Evolutionary conservation across 495 filamentous ascomycete genomes (phyloP), one percentile per base, ranked within the genome.

Genomic region (Pseudomonodictys pantanalensis): DNA sequence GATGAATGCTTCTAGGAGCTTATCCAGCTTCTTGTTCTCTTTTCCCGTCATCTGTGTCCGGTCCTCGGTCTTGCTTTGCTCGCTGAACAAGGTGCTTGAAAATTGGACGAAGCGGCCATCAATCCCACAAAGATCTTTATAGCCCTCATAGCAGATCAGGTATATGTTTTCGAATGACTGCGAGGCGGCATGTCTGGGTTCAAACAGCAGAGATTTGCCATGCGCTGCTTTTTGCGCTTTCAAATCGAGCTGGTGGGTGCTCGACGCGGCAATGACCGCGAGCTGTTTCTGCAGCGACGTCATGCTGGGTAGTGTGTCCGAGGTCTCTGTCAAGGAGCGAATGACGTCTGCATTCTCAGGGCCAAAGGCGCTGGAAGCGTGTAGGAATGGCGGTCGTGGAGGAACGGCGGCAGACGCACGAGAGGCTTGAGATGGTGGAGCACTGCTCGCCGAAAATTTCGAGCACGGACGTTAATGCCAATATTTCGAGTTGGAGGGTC

Each of bases 161-260:
- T 88, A 97, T 56, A 99, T 80, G 7, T 86, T 87, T 66, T 96
- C 86, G 69, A 92, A 95, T 62, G 86, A 89, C 72, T 99, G 93
- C 23, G 83, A 81, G 11, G 86, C 85, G 30, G 93, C 95, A 60
- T 88, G 79, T 65, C 83, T 81, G 35, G 84, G 81, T 66, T 95
- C 90, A 73, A 91, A 99, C 52, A 99, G 86, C 50, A 99, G 72
- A 15, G 93, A 97, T 66, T 93, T 88, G 45, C 89, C 90, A 76
- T 97, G 92, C 24, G 88, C 80, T 35, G 87, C 78, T 73, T 90
- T 91, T 73, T 96, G 88, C 47, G 89, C 87, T 70, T 95, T 95
- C 44, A 95, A 83, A 68, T 97, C 87, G 56, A 97, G 82, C 43
- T 76, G 71, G 42, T 72, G 72, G 25, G 73, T 75, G 60, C 64